phyloP scores from a whole-genome alignment of 768 basidiomycete species.

The Tulasnella sp. region DNA sequence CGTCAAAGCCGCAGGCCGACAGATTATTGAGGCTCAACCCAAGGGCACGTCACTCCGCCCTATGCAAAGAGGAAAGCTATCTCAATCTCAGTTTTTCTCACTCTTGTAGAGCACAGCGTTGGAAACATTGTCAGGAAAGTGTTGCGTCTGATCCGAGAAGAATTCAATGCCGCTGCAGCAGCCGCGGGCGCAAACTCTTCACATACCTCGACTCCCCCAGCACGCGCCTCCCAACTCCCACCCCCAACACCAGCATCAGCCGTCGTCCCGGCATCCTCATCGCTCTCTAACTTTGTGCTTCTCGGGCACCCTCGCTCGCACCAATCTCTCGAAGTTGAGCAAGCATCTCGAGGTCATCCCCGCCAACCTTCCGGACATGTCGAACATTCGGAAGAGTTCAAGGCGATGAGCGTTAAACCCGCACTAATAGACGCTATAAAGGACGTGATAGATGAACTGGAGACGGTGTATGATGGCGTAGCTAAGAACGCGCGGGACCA shows the following conservation, averaged over 20 bases:
- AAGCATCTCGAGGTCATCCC: not conserved
- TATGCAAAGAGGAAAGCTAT: not conserved
- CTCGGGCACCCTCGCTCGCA: conserved; percentile 60
- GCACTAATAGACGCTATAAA: conserved; percentile 96
- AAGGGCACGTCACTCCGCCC: conserved; percentile 61
- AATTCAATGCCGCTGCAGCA: conserved; percentile 77
- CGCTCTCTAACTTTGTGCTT: conserved; percentile 79
- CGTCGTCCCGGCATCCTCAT: conserved; percentile 39
- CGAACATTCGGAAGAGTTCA: conserved; percentile 31
- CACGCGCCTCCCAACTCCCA: conserved; percentile 20
- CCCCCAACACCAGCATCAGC: conserved; percentile 26
- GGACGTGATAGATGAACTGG: conserved; percentile 92
- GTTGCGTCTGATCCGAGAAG: conserved; percentile 90
- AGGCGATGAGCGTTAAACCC: conserved; percentile 59
- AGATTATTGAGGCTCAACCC: conserved; percentile 85
- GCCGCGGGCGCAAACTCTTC: conserved; percentile 40
- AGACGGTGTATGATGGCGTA: conserved; percentile 92
- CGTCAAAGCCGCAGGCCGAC: conserved; percentile 73
- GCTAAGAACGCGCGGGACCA: conserved; percentile 93
- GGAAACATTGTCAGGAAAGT: conserved; percentile 93
- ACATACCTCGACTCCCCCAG: conserved; percentile 30
- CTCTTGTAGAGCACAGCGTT: conserved; percentile 75
- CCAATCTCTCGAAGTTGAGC: conserved; percentile 38
- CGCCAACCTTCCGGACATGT: conserved; percentile 33
- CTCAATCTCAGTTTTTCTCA: not conserved